Evolutionary conservation across 2,329 filamentous ascomycete genomes (phyloP).

Genomic region (Cordyceps cicadae): DNA sequence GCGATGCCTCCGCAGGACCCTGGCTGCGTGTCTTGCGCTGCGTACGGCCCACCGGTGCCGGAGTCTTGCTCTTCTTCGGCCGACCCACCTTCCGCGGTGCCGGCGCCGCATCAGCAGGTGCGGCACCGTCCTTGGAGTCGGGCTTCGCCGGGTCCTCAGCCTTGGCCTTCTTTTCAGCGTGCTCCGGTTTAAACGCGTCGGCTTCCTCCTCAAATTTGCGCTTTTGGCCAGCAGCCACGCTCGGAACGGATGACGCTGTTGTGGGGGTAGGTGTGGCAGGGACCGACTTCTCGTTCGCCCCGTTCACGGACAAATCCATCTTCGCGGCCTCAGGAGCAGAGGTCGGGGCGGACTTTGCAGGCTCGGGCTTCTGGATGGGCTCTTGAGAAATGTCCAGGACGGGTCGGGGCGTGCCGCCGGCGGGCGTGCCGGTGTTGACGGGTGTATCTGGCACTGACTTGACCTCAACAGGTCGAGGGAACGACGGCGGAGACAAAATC

Average conservation of each 20-base stretch:
- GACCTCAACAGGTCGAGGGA: slow-evolving; percentile 29
- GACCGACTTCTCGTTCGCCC: slow-evolving; percentile 6
- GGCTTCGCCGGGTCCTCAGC: slow-evolving; percentile 16
- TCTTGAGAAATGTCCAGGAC: slow-evolving; percentile 27
- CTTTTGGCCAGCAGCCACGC: slow-evolving; percentile 22
- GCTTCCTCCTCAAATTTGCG: slow-evolving; percentile 32
- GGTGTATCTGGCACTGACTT: slow-evolving; percentile 29
- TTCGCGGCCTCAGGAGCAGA: not conserved
- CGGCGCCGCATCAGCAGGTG: not conserved
- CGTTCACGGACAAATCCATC: not conserved
- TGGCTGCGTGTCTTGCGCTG: slow-evolving; percentile 36
- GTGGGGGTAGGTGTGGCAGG: slow-evolving; percentile 9
- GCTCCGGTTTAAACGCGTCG: slow-evolving; percentile 3
- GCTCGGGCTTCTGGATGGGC: slow-evolving; percentile 16
- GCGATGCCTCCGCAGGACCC: slow-evolving; percentile 25
- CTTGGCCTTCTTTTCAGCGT: slow-evolving; percentile 18
- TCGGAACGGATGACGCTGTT: not conserved
- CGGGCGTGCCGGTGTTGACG: slow-evolving; percentile 26
- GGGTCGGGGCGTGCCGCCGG: slow-evolving; percentile 27
- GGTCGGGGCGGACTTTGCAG: slow-evolving; percentile 19
- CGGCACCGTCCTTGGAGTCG: slow-evolving; percentile 13
- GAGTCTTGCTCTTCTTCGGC: slow-evolving; percentile 30
- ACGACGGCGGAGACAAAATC: not conserved
- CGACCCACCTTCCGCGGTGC: slow-evolving; percentile 20
- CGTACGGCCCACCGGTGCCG: slow-evolving; percentile 26